These are phyloP conservation scores for Streptanthus diversifolius DNA, from an alignment of 345 rosid genomes.

Conservation along the genomic window DNA sequence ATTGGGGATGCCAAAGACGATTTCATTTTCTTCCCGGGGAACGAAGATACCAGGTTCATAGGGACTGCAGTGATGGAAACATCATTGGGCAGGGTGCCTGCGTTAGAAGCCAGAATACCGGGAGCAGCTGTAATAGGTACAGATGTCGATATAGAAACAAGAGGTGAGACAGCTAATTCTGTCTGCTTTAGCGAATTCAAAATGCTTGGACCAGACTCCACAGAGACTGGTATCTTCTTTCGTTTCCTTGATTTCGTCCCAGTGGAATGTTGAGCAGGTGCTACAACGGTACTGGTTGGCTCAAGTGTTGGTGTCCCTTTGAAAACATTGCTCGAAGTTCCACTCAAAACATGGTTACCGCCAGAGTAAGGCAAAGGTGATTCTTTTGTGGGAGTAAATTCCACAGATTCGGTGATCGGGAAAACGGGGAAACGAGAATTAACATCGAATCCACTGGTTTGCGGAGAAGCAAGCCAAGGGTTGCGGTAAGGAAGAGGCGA, in stretches of 20 bases:
- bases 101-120: conserved; percentile 7
- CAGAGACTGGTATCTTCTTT: conserved; percentile 56
- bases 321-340: conserved; percentile 41
- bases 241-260: conserved; percentile 72
- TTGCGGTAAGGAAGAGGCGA: conserved; percentile 65
- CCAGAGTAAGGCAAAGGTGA: conserved; percentile 45
- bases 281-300: conserved; percentile 39
- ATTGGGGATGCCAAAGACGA: conserved; percentile 41
- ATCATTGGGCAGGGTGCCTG: conserved; percentile 13
- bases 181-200: conserved; percentile 47
- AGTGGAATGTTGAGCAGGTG: conserved; percentile 50
- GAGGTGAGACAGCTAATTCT: conserved; percentile 41
- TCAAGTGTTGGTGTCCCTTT: conserved; percentile 45
- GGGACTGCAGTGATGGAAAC: conserved; percentile 38
- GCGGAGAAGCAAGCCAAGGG: conserved; percentile 70
- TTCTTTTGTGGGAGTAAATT: conserved; percentile 58
- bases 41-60: conserved; percentile 37
- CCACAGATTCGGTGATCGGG: conserved; percentile 55
- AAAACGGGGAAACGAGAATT: conserved; percentile 51
- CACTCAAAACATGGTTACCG: conserved; percentile 41
- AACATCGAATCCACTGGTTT: conserved; percentile 55
- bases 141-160: conserved; percentile 34
- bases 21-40: conserved; percentile 39
- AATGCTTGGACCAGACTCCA: conserved; percentile 42
- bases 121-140: conserved; percentile 31